Evolutionary conservation across 1,139 yeast species (phyloP).

Genomic region (Geotrichum restrictum): DNA sequence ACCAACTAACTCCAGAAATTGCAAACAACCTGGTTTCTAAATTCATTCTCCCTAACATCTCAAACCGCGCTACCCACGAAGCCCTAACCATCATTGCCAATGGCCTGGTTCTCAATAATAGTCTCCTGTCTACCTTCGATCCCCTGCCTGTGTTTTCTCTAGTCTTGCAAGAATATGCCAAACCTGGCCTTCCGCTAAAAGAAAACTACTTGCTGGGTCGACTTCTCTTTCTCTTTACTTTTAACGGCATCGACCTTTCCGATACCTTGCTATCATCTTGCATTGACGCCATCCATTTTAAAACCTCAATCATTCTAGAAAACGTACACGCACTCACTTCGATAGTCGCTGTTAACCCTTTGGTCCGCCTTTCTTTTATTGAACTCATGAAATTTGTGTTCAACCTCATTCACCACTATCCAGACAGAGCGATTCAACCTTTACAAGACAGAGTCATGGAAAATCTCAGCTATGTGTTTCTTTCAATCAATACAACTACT

Average conservation of each 20-base stretch:
- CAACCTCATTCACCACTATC: constrained; percentile 28
- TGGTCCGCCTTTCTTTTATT: constrained; percentile 21
- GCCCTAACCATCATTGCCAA: constrained; percentile 30
- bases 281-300: constrained; percentile 21
- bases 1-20: neutral
- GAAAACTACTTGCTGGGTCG: constrained; percentile 23
- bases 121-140: constrained; percentile 23
- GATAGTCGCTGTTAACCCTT: neutral
- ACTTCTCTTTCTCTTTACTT: constrained; percentile 27
- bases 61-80: constrained; percentile 21
- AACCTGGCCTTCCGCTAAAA: constrained; percentile 8
- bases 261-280: constrained; percentile 10
- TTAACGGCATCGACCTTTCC: constrained; percentile 20
- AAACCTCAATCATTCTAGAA: constrained; percentile 8
- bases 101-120: constrained; percentile 25
- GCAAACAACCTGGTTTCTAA: constrained; percentile 2
- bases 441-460: neutral
- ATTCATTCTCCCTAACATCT: constrained; percentile 6
- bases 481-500: constrained; percentile 18
- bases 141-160: constrained; percentile 11
- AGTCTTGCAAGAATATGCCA: constrained; percentile 22
- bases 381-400: constrained; percentile 28
- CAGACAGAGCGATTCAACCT: constrained; percentile 3
- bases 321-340: constrained; percentile 4
- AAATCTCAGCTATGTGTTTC: constrained; percentile 21